Percentiles rank a stretch among this genome's conserved stretches.
Conservation (phyloP, 2,329 filamentous ascomycete genomes). For the Penicillium sp. region DNA sequence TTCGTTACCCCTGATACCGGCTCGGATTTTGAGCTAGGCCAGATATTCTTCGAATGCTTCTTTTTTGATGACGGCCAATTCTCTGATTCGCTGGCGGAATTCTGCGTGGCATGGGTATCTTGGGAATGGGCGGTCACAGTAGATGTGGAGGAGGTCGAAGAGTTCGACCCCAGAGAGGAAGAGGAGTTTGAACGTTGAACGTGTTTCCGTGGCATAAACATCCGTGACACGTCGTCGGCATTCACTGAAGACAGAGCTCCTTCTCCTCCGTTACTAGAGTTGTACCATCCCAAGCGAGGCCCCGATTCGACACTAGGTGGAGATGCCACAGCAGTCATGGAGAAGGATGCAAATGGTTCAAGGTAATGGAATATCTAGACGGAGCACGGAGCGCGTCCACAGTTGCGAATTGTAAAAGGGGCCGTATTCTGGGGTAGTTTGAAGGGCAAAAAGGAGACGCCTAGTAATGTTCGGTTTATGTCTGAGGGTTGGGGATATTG, state of each 20-base stretch:
- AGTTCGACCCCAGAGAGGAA: slow-evolving; percentile 68
- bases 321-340: slow-evolving; percentile 67
- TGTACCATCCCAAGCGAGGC: slow-evolving; percentile 61
- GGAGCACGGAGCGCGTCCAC: slow-evolving; percentile 7
- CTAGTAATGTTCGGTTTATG: not conserved
- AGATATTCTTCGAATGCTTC: slow-evolving; percentile 54
- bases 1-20: slow-evolving; percentile 62
- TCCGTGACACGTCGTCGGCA: slow-evolving; percentile 78
- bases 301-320: slow-evolving; percentile 62
- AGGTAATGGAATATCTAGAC: slow-evolving; percentile 12
- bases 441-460: not conserved
- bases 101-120: slow-evolving; percentile 39
- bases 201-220: slow-evolving; percentile 86
- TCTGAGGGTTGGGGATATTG: not conserved
- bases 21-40: slow-evolving; percentile 65
- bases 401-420: slow-evolving; percentile 11
- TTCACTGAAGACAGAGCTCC: slow-evolving; percentile 69
- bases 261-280: slow-evolving; percentile 54
- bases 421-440: not conserved
- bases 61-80: slow-evolving; percentile 46
- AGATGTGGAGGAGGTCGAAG: slow-evolving; percentile 60
- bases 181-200: slow-evolving; percentile 86
- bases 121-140: slow-evolving; percentile 36
- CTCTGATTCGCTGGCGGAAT: slow-evolving; percentile 37
- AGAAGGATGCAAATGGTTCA: slow-evolving; percentile 28